These are phyloP conservation scores for Ustilago tritici DNA, from an alignment of 1,284 basidiomycete genomes.

Conservation along the genomic window DNA sequence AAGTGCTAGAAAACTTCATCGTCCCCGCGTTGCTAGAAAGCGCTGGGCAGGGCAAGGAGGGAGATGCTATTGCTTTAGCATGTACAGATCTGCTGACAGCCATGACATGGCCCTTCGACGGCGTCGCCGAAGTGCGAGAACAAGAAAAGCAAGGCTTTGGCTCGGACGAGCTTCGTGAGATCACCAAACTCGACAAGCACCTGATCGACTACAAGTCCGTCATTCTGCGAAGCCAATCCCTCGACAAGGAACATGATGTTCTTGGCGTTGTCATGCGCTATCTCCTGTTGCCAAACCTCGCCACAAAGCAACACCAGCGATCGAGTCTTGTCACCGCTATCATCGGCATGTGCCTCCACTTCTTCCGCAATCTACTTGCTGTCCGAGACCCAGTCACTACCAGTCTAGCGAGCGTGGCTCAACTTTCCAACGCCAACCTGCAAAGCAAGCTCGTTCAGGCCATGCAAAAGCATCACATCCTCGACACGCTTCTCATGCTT, in stretches of 20 bases:
- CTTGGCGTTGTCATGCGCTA: slow-evolving; percentile 60
- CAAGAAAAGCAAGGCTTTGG: slow-evolving; percentile 60
- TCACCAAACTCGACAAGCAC: slow-evolving; percentile 53
- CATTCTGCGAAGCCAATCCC: slow-evolving; percentile 58
- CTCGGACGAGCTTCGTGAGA: slow-evolving; percentile 44
- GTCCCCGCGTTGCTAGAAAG: slow-evolving; percentile 66
- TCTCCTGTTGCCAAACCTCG: slow-evolving; percentile 63
- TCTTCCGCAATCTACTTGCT: slow-evolving; percentile 68
- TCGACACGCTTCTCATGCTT: slow-evolving; percentile 66
- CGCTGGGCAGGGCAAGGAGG: slow-evolving; percentile 54
- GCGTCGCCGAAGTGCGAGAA: slow-evolving; percentile 60
- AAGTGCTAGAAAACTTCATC: slow-evolving; percentile 65
- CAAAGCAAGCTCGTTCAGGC: slow-evolving; percentile 62
- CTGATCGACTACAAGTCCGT: slow-evolving; percentile 67
- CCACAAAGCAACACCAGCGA: slow-evolving; percentile 58
- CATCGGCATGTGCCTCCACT: slow-evolving; percentile 66
- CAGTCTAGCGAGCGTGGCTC: slow-evolving; percentile 53
- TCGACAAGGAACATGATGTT: slow-evolving; percentile 51
- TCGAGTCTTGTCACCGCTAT: slow-evolving; percentile 63
- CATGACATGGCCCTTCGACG: slow-evolving; percentile 68
- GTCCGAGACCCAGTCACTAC: slow-evolving; percentile 64
- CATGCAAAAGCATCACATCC: slow-evolving; percentile 58
- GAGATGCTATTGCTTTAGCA: slow-evolving; percentile 65
- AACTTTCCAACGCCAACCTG: slow-evolving; percentile 59
- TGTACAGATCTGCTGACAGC: slow-evolving; percentile 68